Base-by-base conservation (phyloP, 495 filamentous ascomycete genomes). In the Viridothelium virens region DNA sequence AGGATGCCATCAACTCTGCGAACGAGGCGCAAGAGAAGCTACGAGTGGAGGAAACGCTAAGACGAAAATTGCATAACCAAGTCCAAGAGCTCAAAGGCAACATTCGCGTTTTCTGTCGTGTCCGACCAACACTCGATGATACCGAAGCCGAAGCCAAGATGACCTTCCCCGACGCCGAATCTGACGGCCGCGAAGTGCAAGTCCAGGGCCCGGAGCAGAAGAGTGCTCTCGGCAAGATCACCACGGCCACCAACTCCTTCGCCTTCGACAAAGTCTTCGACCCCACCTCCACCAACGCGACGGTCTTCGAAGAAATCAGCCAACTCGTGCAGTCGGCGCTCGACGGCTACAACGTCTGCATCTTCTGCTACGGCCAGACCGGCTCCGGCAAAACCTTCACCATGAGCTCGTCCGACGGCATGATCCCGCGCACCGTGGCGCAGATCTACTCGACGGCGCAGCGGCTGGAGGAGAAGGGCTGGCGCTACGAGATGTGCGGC, bases 51-150 rank as follows among this genome's bases (percentile, higher is more conserved):
- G 94, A 99, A 74, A 95, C 90, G 1, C 78, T 96, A 33, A 84
- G 94, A 37, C 86, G 95, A 46, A 92, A 94, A 70, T 84, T 99
- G 10, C 96, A 97, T 79, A 97, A 97, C 74, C 92, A 96, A 75
- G 92, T 97, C 44, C 92, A 97, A 74, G 95, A 99, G 70, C 83
- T 99, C n/a, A 96, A 96, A 76, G 94, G 94, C 65, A 99, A 99
- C 70, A 99, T 99, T 70, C 89, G 94, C 10, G 94, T 99, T 47
- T 97, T 97, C 83, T 97, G 92, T 75, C 87, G 94, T 71, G 92
- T 97, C 38, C 89, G 95, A n/a, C 94, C 95, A 2, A 80, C 89
- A 0, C 80, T 94, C 2, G 72, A 74, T 69, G 82, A 46, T 25
- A 78, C 77, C 0, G 85, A 88, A 2, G 81, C 82, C 33, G 83